These are phyloP conservation scores for Tulasnella sp. DNA, from an alignment of 768 basidiomycete species.

Conservation along the genomic window DNA sequence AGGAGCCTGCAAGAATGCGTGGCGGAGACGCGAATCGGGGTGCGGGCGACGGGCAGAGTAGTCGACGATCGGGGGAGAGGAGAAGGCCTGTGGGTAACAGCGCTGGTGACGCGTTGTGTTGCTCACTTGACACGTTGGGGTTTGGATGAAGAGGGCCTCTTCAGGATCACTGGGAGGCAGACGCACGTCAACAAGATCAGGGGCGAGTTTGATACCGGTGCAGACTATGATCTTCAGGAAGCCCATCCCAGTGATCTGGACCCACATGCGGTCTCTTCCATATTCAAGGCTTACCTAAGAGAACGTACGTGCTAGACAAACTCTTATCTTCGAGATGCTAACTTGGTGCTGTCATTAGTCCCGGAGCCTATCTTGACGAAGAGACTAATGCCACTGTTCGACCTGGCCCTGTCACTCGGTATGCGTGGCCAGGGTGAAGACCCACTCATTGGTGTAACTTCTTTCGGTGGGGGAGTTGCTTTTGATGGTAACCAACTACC, in stretches of 20 bases:
- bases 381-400: conserved; percentile 61
- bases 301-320: conserved; percentile 85
- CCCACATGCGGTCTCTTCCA: conserved; percentile 85
- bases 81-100: conserved; percentile 39
- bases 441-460: neutral
- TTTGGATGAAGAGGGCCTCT: conserved; percentile 75
- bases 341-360: too few species aligned
- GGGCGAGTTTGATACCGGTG: conserved; percentile 76
- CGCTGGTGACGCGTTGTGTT: conserved; percentile 68
- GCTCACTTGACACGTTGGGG: conserved; percentile 79
- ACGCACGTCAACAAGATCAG: conserved; percentile 68
- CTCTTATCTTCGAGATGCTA: too few species aligned
- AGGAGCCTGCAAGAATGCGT: conserved; percentile 46
- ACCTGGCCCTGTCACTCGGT: conserved; percentile 48
- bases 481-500: conserved; percentile 1
- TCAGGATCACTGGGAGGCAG: conserved; percentile 77
- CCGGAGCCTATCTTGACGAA: conserved; percentile 79
- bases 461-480: conserved; percentile 2
- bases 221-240: conserved; percentile 72
- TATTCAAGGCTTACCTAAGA: conserved; percentile 87
- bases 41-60: conserved; percentile 1
- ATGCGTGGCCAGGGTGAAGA: conserved; percentile 34
- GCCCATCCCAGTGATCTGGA: conserved; percentile 81
- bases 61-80: conserved; percentile 8
- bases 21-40: conserved; percentile 43